Base-by-base conservation (phyloP, 2,329 filamentous ascomycete species). In the Paraphaeosphaeria minitans region DNA sequence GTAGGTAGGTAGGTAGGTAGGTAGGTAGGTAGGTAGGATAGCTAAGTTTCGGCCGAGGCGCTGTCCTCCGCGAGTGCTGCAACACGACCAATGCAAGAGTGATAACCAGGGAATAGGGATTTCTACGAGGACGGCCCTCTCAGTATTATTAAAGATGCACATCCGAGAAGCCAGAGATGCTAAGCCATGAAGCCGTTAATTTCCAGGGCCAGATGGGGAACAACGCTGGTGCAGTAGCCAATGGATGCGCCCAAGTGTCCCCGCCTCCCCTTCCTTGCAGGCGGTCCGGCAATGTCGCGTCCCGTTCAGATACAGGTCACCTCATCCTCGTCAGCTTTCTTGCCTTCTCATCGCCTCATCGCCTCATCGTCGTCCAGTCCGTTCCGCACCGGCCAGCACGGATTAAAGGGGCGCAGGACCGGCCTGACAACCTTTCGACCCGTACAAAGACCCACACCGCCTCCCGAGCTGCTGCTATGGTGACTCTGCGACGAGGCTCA, bases 141-240 rank as follows among this genome's bases (percentile, higher is more conserved):
- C 50, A 14, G 41, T 53, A 46, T 53, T 53, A 53, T 46, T 46
- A 46, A 53, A 53, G n/a, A 19, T 29, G 37, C 33, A 22, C 22
- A 24, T 21, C 37, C 37, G n/a, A 19, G 39, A 37, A 24, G 24
- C 22, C 41, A 46, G 51, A 39, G 51, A 39, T 41, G 9, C 41
- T 35, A 35, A n/a, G 41, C 51, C 16, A 46, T 53, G 46, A 53
- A 27, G 19, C 41, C 51, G 51, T 13, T 27, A 42, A 21, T 42
- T 31, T 42, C 22, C 16, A 27, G 39, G 13, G n/a, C 12, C 35
- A 27, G 33, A 12, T 29, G 33, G 37, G n/a, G 37, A 42, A 42
- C 39, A 42, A 42, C 39, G 39, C 9, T 7, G 39, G 5, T 2
- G 16, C 14, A 52, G 22, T 22, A 31, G 37, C 37, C 35, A 52